Base-by-base conservation (phyloP, 2,329 filamentous ascomycete genomes). In the Calonectria henricotiae region DNA sequence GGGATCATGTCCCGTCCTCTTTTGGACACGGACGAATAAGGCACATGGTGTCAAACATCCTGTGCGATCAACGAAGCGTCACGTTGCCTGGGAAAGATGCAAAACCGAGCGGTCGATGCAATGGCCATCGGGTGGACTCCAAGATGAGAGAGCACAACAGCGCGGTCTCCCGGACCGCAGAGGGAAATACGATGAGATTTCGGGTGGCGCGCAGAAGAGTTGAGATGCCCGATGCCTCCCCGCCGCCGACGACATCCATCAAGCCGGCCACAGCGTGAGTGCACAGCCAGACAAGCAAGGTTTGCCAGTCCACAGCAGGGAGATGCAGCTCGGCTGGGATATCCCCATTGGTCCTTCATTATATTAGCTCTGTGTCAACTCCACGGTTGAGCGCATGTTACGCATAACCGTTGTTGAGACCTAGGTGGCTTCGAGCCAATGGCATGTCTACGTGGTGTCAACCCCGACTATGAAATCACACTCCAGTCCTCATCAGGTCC, bases 301-400 rank as follows among this genome's bases (percentile, higher is more conserved):
- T 61, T 69, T 51, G 49, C 65, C 65, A 75, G 67, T 54, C 65
- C 63, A 65, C 55, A 72, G 49, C 60, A 46, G 58, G 67, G 43
- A 58, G 65, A 70, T 69, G 68, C 79, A 83, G 82, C 82, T 83
- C 82, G 82, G 81, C 81, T 83, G 80, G 82, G 79, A 81, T 78
- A 79, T 79, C 75, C 79, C 81, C 76, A 86, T 85, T 85, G 84
- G 84, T 79, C 80, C 79, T 83, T 80, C 77, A 79, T 80, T 79
- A 85, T 82, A 81, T 83, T 82, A 83, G 82, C 80, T 81, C 79
- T 82, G 82, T 79, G 79, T 83, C 78, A 80, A 83, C 80, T 82
- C 81, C 80, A 83, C 84, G 85, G 84, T 84, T 83, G 83, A 85
- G 84, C 82, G 84, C 85, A 86, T 87, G 85, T 84, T 85, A 84